Evolutionary conservation across 768 basidiomycete genomes (phyloP).

Genomic region (Suillus variegatus): DNA sequence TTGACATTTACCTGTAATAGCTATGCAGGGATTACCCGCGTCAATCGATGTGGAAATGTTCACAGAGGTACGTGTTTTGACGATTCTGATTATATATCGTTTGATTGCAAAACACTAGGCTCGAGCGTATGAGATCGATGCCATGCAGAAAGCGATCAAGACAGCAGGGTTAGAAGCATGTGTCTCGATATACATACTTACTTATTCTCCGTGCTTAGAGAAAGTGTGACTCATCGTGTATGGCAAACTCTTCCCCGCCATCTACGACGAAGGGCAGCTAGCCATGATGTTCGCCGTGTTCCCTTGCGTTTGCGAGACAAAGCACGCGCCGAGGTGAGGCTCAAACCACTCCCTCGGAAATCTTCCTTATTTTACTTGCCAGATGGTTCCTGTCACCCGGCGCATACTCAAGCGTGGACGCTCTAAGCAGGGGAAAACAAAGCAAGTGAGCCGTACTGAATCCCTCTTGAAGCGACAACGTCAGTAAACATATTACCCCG

Average conservation of each 20-base stretch:
- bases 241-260: slow-evolving; percentile 95
- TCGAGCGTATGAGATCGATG: slow-evolving; percentile 84
- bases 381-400: slow-evolving; percentile 57
- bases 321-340: slow-evolving; percentile 76
- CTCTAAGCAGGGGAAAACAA: slow-evolving; percentile 67
- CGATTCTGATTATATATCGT: neutral
- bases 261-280: slow-evolving; percentile 89
- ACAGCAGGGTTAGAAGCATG: slow-evolving; percentile 56
- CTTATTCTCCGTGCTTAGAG: slow-evolving; percentile 39
- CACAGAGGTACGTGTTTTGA: slow-evolving; percentile 57
- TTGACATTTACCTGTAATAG: slow-evolving; percentile 31
- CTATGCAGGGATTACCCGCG: slow-evolving; percentile 61
- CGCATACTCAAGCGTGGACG: slow-evolving; percentile 44
- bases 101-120: slow-evolving; percentile 48
- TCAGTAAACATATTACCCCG: slow-evolving; percentile 32
- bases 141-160: slow-evolving; percentile 89
- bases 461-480: slow-evolving; percentile 73
- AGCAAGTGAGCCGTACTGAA: slow-evolving; percentile 57
- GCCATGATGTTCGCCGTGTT: slow-evolving; percentile 91
- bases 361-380: slow-evolving; percentile 5
- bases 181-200: neutral
- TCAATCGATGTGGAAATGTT: slow-evolving; percentile 89
- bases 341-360: slow-evolving; percentile 29
- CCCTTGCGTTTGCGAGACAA: slow-evolving; percentile 81
- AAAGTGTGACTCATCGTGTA: slow-evolving; percentile 72